A percentile compares a stretch with the other conserved stretches of the same genome.
These are phyloP conservation scores for Codiaeum variegatum DNA, from an alignment of 441 rosid species.

Conservation along the genomic window DNA sequence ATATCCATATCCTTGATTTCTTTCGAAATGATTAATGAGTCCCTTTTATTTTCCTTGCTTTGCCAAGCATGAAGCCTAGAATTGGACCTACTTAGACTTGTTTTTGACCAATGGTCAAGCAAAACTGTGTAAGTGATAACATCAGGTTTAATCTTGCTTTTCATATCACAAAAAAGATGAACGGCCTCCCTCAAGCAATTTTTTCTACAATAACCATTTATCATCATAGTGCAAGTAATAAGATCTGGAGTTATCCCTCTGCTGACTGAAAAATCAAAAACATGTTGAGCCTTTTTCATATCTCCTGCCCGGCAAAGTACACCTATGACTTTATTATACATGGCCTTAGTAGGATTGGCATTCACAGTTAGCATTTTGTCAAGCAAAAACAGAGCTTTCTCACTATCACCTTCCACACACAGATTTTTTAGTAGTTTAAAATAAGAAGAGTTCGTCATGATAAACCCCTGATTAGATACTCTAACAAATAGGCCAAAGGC, in stretches of 20 bases:
- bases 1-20: conserved; percentile 39
- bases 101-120: conserved; percentile 32
- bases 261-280: conserved; percentile 34
- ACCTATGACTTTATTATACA: conserved; percentile 48
- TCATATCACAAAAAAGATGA: conserved; percentile 50
- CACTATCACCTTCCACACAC: conserved; percentile 36
- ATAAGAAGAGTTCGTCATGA: conserved; percentile 39
- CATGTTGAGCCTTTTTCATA: conserved; percentile 33
- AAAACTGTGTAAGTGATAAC: conserved; percentile 26
- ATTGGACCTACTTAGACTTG: conserved; percentile 1
- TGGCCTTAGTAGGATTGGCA: conserved; percentile 35
- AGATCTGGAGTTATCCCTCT: conserved; percentile 46
- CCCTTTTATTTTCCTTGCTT: conserved; percentile 17
- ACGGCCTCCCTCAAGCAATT: conserved; percentile 38
- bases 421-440: conserved; percentile 42
- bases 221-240: conserved; percentile 59
- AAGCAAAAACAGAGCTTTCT: conserved; percentile 35
- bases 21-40: conserved; percentile 28
- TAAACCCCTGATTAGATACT: conserved; percentile 27
- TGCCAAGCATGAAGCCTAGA: neutral
- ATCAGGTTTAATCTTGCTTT: conserved; percentile 53
- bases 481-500: conserved; percentile 41
- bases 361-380: conserved; percentile 37
- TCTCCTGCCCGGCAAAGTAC: conserved; percentile 38
- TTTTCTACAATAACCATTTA: conserved; percentile 48